Conservation (phyloP, 2,329 filamentous ascomycete genomes). For the Phialophora tarda region DNA sequence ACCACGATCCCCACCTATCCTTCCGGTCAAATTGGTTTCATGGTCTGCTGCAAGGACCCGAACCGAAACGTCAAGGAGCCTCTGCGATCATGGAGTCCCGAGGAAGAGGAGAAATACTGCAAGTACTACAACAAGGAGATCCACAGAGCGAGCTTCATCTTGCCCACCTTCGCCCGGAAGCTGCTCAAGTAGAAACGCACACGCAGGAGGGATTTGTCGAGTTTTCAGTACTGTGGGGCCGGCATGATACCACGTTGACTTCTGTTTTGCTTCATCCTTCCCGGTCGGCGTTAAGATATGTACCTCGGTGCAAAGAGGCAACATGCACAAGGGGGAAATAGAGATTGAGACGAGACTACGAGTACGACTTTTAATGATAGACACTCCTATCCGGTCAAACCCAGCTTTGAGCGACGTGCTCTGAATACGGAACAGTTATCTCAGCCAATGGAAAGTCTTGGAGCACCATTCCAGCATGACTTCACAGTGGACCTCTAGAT, state of each 20-base stretch:
- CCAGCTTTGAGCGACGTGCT: not conserved
- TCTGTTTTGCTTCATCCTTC: not conserved
- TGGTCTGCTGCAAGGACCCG: constrained; percentile 98
- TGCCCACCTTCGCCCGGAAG: constrained; percentile 92
- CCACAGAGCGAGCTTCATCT: constrained; percentile 89
- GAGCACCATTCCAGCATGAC: constrained; percentile 10
- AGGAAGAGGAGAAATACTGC: constrained; percentile 93
- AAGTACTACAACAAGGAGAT: constrained; percentile 97
- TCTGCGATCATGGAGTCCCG: constrained; percentile 76
- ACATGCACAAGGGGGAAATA: not conserved
- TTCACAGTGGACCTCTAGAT: constrained; percentile 19
- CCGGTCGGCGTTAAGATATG: not conserved
- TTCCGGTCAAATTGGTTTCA: constrained; percentile 98
- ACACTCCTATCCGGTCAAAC: not conserved
- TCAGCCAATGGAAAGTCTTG: constrained; percentile 3
- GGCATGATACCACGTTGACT: constrained; percentile 34
- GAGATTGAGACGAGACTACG: constrained; percentile 8
- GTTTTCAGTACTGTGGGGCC: constrained; percentile 5
- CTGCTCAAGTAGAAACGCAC: constrained; percentile 53
- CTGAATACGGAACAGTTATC: not conserved
- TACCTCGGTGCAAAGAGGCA: not conserved
- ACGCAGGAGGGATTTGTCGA: not conserved
- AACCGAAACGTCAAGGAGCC: constrained; percentile 83
- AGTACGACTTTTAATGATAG: constrained; percentile 15
- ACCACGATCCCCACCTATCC: constrained; percentile 98